These are phyloP conservation scores for Populus pruinosa DNA, from an alignment of 345 rosid genomes.

Conservation along the genomic window DNA sequence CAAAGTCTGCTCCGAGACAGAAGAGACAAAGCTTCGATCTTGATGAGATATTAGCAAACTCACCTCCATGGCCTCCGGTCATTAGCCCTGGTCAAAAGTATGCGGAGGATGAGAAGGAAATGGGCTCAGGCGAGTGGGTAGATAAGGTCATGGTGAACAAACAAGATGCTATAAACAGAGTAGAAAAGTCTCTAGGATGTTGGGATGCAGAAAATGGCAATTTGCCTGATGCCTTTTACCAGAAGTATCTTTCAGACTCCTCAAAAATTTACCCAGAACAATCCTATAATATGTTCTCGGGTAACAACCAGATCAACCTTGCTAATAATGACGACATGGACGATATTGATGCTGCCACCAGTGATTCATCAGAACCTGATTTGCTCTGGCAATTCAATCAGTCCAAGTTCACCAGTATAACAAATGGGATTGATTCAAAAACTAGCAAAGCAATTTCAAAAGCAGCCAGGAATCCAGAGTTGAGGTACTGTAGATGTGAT, in stretches of 20 bases:
- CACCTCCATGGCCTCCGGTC: slow-evolving; percentile 94
- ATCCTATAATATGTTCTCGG: slow-evolving; percentile 58
- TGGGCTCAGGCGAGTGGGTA: slow-evolving; percentile 76
- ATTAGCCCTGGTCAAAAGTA: slow-evolving; percentile 56
- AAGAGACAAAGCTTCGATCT: slow-evolving; percentile 72
- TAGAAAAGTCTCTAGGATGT: slow-evolving; percentile 50
- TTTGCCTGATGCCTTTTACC: slow-evolving; percentile 54
- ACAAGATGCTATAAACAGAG: slow-evolving; percentile 51
- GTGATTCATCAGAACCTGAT: slow-evolving; percentile 89
- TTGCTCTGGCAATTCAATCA: slow-evolving; percentile 88
- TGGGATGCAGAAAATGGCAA: slow-evolving; percentile 51
- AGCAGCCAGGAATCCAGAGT: slow-evolving; percentile 42
- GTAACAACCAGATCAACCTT: slow-evolving; percentile 39
- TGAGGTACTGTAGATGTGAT: slow-evolving; percentile 16
- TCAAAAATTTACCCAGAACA: slow-evolving; percentile 64
- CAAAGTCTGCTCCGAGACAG: slow-evolving; percentile 43
- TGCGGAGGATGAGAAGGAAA: slow-evolving; percentile 67
- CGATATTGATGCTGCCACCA: slow-evolving; percentile 82
- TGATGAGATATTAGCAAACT: slow-evolving; percentile 77
- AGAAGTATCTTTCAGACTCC: slow-evolving; percentile 65
- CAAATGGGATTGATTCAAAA: slow-evolving; percentile 46
- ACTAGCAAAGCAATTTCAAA: slow-evolving; percentile 50
- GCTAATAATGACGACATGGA: slow-evolving; percentile 49
- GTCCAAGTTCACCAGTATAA: slow-evolving; percentile 47
- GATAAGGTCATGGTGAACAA: slow-evolving; percentile 98